These are phyloP conservation scores for Trichoderma cornu-damae DNA, from an alignment of 2,329 filamentous ascomycete species.

Conservation along the genomic window DNA sequence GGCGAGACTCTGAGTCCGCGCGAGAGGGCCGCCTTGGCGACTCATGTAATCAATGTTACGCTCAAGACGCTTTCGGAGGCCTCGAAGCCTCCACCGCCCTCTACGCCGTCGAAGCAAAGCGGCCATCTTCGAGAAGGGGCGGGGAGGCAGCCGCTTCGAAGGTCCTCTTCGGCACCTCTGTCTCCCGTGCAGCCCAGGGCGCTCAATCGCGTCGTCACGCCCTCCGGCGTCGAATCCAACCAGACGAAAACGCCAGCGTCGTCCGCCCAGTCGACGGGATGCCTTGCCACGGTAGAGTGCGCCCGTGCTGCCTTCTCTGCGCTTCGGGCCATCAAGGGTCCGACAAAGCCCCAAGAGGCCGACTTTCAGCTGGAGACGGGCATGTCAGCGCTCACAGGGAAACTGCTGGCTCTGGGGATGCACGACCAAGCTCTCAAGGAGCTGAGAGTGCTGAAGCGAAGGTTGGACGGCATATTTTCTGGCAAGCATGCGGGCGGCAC, in stretches of 20 bases:
- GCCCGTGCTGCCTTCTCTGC: conserved; percentile 62
- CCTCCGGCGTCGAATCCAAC: conserved; percentile 37
- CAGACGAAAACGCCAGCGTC: conserved; percentile 27
- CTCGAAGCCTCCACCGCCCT: conserved; percentile 44
- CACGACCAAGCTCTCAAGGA: conserved; percentile 67
- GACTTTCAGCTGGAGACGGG: conserved; percentile 67
- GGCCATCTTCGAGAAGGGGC: conserved; percentile 33
- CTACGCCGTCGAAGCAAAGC: conserved; percentile 32
- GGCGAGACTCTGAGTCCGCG: conserved; percentile 32
- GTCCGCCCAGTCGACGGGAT: conserved; percentile 37
- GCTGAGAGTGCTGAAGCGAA: conserved; percentile 58
- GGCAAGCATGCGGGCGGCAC: conserved; percentile 31
- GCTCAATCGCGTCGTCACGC: conserved; percentile 54
- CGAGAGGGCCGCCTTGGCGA: conserved; percentile 64
- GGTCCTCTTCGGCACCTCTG: conserved; percentile 55
- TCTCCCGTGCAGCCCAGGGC: conserved; percentile 58
- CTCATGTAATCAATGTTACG: conserved; percentile 65
- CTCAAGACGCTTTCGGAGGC: conserved; percentile 66
- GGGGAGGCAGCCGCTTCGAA: conserved; percentile 41
- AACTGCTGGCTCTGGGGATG: conserved; percentile 58
- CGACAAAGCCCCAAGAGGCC: conserved; percentile 50
- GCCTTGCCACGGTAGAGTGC: conserved; percentile 61
- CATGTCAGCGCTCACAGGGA: conserved; percentile 63
- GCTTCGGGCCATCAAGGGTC: conserved; percentile 53
- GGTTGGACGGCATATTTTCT: conserved; percentile 44